Evolutionary conservation across 305 asterid species (phyloP).

Genomic region (Fraxinus floribunda): DNA sequence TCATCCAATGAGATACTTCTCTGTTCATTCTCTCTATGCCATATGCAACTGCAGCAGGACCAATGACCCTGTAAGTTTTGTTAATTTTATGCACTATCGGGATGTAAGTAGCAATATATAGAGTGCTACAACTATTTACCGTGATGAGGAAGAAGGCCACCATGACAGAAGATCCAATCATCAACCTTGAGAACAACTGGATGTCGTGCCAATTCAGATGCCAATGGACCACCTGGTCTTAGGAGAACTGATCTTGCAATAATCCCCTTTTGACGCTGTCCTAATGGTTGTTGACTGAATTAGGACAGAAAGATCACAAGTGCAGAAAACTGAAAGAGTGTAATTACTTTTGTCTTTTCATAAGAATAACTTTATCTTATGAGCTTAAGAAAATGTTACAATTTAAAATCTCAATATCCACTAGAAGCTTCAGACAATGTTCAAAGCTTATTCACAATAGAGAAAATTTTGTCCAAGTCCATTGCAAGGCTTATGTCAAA

Average conservation of each 20-base stretch:
- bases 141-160: conserved; percentile 98
- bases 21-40: conserved; percentile 78
- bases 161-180: conserved; percentile 97
- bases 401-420: background rate
- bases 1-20: conserved; percentile 92
- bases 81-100: background rate
- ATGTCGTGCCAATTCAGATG: conserved; percentile 75
- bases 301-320: conserved; percentile 31
- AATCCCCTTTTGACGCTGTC: conserved; percentile 95
- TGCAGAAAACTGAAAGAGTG: conserved; percentile 7
- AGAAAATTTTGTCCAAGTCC: background rate
- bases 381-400: background rate
- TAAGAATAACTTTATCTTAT: background rate
- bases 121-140: conserved; percentile 40
- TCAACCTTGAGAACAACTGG: conserved; percentile 81
- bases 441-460: background rate
- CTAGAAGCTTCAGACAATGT: background rate
- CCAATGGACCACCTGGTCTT: conserved; percentile 90
- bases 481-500: background rate
- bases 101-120: background rate
- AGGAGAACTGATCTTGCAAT: conserved; percentile 85
- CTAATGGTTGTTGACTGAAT: conserved; percentile 55
- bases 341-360: background rate
- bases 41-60: conserved; percentile 61
- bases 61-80: background rate